Evolutionary conservation across 2,329 filamentous ascomycete species (phyloP), one percentile per base, ranked within the genome.

Genomic region (Aspergillus costaricaensis): DNA sequence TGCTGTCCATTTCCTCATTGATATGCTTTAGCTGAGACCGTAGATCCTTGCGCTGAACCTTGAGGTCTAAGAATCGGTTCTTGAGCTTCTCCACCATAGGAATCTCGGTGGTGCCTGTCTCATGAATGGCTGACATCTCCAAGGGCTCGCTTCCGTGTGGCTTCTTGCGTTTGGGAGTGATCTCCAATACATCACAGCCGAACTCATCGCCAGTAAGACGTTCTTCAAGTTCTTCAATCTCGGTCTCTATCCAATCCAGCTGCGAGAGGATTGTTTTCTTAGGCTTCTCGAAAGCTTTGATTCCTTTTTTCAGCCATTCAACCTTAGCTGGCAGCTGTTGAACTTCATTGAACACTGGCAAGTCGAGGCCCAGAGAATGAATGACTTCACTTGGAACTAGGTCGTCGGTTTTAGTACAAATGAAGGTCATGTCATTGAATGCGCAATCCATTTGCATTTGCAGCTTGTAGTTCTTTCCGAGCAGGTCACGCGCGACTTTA

Each of bases 361-460:
- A 12, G 1, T 75, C 71, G 2, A 81, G 67, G 1, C 67, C 69
- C 5, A 83, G 70, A 17, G 68, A 75, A 12, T 76, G 72, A 65
- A 76, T 47, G 73, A 79, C 80, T 58, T 85, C 80, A 0, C 72
- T 77, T 4, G 81, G 71, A 7, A 77, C 81, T 8, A 88, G 85
- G 47, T 88, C 85, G 67, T 89, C 87, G 0, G 84, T 86, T 67
- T 88, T 88, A 15, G 80, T 83, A 67, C 86, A 88, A 14, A 89
- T 84, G 61, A 88, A 88, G 0, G 84, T 86, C 2, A 88, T 77
- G 2, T 75, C 77, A 6, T 75, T 79, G 57, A 84, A 84, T 0
- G 76, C 79, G 2, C 83, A 82, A 60, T 88, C 86, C 65, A 84
- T 84, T 59, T 86, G 83, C 3, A 88, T 73, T 64, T 88, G 86